Percentiles rank a stretch among this genome's conserved stretches.
Evolutionary conservation across 306 rosid species (phyloP).

Genomic region (Acacia crassicarpa): DNA sequence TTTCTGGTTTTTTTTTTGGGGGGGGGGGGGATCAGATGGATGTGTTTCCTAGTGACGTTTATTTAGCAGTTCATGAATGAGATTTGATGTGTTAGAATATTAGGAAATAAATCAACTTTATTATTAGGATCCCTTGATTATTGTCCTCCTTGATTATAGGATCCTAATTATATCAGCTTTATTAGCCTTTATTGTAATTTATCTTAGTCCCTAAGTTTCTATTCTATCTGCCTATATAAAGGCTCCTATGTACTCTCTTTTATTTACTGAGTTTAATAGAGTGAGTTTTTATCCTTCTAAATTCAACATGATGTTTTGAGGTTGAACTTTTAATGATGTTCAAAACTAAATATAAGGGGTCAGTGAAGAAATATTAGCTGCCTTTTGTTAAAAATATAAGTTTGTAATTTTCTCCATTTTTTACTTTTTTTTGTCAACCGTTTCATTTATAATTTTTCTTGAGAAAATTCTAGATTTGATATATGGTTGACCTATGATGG

Average conservation of each 20-base stretch:
- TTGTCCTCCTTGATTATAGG: too few relatives aligned
- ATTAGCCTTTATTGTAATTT: too few relatives aligned
- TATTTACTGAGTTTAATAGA: too few relatives aligned
- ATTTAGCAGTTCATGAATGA: neutral
- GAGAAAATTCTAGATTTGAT: neutral
- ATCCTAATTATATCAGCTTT: too few relatives aligned
- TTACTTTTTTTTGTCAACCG: neutral
- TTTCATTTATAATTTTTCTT: neutral
- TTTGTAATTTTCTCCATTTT: neutral
- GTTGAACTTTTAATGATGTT: neutral
- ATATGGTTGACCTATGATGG: neutral
- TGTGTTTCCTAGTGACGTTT: conserved; percentile 25
- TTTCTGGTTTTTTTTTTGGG: neutral
- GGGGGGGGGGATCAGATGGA: neutral
- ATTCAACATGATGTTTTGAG: too few relatives aligned
- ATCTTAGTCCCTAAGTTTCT: too few relatives aligned
- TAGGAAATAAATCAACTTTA: too few relatives aligned
- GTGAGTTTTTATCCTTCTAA: too few relatives aligned
- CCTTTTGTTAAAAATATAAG: neutral
- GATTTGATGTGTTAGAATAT: too few relatives aligned
- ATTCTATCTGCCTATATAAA: too few relatives aligned
- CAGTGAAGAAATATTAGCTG: neutral
- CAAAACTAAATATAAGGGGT: neutral
- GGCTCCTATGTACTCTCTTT: too few relatives aligned
- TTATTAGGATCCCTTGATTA: too few relatives aligned